Evolutionary conservation across 305 asterid species (phyloP).

Genomic region (Solanum aculeatissimum): DNA sequence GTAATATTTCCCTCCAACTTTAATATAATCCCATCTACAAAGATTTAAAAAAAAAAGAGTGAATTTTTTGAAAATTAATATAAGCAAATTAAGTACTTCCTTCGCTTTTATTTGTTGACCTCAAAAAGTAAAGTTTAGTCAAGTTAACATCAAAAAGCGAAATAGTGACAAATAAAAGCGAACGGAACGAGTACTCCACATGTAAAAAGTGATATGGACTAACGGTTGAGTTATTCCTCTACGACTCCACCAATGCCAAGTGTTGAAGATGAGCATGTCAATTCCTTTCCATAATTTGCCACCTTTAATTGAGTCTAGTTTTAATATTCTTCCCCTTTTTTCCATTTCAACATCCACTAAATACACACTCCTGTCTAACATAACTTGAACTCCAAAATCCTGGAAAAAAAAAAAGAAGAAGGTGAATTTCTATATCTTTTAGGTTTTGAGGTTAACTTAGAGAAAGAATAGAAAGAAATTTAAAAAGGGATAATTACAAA

Average conservation of each 20-base stretch:
- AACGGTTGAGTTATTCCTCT: conserved; percentile 80
- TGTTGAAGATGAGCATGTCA: conserved; percentile 67
- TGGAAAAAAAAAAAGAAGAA: conserved; percentile 5
- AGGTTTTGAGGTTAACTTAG: not conserved
- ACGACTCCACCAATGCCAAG: conserved; percentile 99
- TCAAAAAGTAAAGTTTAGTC: too few species aligned
- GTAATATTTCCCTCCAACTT: conserved; percentile 39
- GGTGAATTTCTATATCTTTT: not conserved
- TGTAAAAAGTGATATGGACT: not conserved
- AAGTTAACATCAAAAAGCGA: too few species aligned
- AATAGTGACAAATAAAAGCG: too few species aligned
- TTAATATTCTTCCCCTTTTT: conserved; percentile 41
- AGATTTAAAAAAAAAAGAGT: not conserved
- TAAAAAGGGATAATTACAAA: too few species aligned
- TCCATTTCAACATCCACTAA: conserved; percentile 58
- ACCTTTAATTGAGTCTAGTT: conserved; percentile 55
- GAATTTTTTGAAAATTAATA: not conserved
- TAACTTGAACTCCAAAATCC: conserved; percentile 50
- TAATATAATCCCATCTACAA: conserved; percentile 77
- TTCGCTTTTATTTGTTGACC: too few species aligned
- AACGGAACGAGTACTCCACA: too few species aligned
- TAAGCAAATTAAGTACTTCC: not conserved
- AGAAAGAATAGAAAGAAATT: not conserved
- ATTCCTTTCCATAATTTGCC: conserved; percentile 59
- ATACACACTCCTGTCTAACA: conserved; percentile 51